phyloP scores from a whole-genome alignment of 2,329 filamentous ascomycete species.

The Endoconidiophora laricicola region DNA sequence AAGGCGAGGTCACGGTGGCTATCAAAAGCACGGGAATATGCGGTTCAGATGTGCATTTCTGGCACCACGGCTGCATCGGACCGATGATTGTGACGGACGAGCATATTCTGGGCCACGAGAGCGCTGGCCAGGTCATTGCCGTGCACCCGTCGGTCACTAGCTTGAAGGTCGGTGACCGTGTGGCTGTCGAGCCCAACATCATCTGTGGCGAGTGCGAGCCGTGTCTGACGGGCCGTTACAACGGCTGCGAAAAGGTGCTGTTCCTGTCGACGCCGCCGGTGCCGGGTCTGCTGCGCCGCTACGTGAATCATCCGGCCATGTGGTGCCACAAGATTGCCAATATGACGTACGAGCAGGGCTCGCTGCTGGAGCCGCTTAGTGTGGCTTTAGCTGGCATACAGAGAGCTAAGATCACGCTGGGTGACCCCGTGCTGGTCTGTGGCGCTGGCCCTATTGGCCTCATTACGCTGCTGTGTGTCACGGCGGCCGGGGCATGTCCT shows the following conservation, averaged over 20 bases:
- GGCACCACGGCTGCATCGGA: conserved; percentile 87
- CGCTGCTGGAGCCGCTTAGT: conserved; percentile 75
- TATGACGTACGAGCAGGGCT: conserved; percentile 84
- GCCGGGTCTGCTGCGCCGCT: conserved; percentile 70
- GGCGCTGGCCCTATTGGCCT: conserved; percentile 90
- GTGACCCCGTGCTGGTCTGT: conserved; percentile 76
- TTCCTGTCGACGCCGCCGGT: conserved; percentile 89
- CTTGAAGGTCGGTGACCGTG: conserved; percentile 72
- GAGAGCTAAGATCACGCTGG: conserved; percentile 61
- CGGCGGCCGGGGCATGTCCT: conserved; percentile 75
- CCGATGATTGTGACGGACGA: conserved; percentile 83
- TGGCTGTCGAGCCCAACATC: conserved; percentile 86
- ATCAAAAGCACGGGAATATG: conserved; percentile 94
- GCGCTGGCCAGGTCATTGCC: conserved; percentile 67
- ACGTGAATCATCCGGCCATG: conserved; percentile 83
- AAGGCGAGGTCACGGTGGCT: conserved; percentile 73
- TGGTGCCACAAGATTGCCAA: conserved; percentile 95
- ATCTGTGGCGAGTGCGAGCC: conserved; percentile 84
- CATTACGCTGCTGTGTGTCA: conserved; percentile 68
- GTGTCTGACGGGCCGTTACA: conserved; percentile 84
- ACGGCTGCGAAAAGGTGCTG: conserved; percentile 71
- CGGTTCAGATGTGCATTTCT: conserved; percentile 95
- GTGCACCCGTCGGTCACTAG: conserved; percentile 63
- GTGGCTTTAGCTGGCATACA: conserved; percentile 83
- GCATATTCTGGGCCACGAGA: conserved; percentile 91